Evolutionary conservation across 1,139 yeast genomes (phyloP), one percentile per base, ranked within the genome.

Genomic region (Spathaspora sp.): DNA sequence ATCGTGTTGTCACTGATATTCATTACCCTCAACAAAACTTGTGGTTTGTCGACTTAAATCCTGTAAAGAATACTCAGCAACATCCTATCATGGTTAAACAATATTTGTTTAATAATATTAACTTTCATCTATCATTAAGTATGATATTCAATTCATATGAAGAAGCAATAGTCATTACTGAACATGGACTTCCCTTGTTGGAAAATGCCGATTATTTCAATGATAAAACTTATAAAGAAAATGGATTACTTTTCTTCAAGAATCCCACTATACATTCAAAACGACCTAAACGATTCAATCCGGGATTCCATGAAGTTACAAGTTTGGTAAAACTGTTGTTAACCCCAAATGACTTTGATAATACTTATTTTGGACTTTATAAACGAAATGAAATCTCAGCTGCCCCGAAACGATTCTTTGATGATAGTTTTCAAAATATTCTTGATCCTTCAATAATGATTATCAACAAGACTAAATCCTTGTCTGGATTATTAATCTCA

Each of bases 261-360:
- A 53, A 52, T 33, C 64, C 68, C 2, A 48, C 65, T 1, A 52
- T 58, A 34, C 55, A 56, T 36, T 51, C 50, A 20, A 36, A 45
- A 31, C 57, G 59, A 44, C 56, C 57, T 9, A 51, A 55, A 13
- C 58, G 50, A 37, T 57, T 55, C 34, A 47, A 52, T 1, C 61
- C 67, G 1, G 76, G 76, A 1, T 70, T 60, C 42, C 60, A 60
- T 44, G 75, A 70, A 47, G 48, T 64, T 7, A 60, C 62, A 26
- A 59, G 55, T n/a, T 54, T 69, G 8, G 53, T 71, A 3, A 59
- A 56, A 18, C 43, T 48, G 27, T 41, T 52, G n/a, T 49, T 70
- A 7, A 55, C 59, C 52, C 72, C 72, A 0, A 50, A 51, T 13
- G 44, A 50, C 4, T 38, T 45, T 4, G 74, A 70, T 48, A 25